phyloP scores from a whole-genome alignment of 2,329 filamentous ascomycete species.

The Lasiodiplodia sp. region DNA sequence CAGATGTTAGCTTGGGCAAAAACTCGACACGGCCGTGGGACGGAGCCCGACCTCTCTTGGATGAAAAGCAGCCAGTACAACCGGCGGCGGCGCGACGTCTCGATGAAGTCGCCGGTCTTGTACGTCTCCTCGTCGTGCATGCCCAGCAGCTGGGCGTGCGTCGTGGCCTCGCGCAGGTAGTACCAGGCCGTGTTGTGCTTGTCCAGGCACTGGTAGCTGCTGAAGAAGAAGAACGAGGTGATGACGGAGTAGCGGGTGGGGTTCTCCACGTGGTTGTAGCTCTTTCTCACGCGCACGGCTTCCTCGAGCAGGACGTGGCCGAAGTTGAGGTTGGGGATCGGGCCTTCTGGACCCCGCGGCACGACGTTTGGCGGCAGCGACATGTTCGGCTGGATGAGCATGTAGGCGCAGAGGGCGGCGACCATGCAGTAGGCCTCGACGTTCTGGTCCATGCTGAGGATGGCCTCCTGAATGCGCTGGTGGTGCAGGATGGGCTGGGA shows the following conservation, averaged over 20 bases:
- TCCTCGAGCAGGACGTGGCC: conserved; percentile 67
- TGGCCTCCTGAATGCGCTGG: conserved; percentile 59
- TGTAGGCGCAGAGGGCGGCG: conserved; percentile 58
- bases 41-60: conserved; percentile 60
- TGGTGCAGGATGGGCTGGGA: conserved; percentile 67
- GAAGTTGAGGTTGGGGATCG: conserved; percentile 47
- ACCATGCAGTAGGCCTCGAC: conserved; percentile 67
- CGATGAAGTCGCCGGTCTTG: conserved; percentile 55
- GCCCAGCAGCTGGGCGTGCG: conserved; percentile 64
- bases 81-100: conserved; percentile 62
- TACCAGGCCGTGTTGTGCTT: conserved; percentile 69
- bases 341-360: conserved; percentile 51
- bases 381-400: conserved; percentile 58
- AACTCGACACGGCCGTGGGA: conserved; percentile 27
- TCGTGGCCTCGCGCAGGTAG: conserved; percentile 67
- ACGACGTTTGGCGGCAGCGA: conserved; percentile 52
- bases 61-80: conserved; percentile 71
- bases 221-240: conserved; percentile 68
- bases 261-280: conserved; percentile 65
- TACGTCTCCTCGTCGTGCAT: conserved; percentile 67
- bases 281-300: conserved; percentile 62
- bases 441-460: conserved; percentile 59
- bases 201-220: conserved; percentile 68
- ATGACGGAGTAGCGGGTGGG: conserved; percentile 64
- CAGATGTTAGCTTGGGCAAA: conserved; percentile 26